phyloP scores from a whole-genome alignment of 2,329 filamentous ascomycete genomes.

The Aureobasidium uvarum region DNA sequence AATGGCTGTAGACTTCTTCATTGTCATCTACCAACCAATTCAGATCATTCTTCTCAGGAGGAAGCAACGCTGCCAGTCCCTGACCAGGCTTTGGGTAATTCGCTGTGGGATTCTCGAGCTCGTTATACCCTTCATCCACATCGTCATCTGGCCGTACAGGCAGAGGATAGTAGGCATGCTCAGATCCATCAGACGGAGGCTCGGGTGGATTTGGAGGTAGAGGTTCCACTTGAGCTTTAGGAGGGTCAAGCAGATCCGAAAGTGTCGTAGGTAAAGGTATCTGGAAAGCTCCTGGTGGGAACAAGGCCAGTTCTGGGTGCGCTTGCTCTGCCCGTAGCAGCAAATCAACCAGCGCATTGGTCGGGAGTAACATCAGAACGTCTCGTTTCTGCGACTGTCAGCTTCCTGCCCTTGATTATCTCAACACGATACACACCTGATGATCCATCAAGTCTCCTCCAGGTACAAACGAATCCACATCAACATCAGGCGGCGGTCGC shows the following conservation, averaged over 20 bases:
- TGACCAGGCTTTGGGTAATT: slow-evolving; percentile 63
- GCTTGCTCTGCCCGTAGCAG: slow-evolving; percentile 61
- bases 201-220: slow-evolving; percentile 28
- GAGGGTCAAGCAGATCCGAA: slow-evolving; percentile 29
- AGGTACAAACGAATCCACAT: slow-evolving; percentile 42
- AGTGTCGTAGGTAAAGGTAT: slow-evolving; percentile 24
- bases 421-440: slow-evolving; percentile 39
- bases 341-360: slow-evolving; percentile 62
- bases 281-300: slow-evolving; percentile 43
- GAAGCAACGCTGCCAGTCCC: slow-evolving; percentile 55
- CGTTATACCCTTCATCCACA: slow-evolving; percentile 57
- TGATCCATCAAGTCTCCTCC: slow-evolving; percentile 44
- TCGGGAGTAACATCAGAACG: slow-evolving; percentile 58
- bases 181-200: slow-evolving; percentile 26
- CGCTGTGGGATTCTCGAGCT: slow-evolving; percentile 52
- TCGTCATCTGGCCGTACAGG: slow-evolving; percentile 41
- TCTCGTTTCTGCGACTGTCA: slow-evolving; percentile 26
- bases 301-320: slow-evolving; percentile 66
- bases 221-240: slow-evolving; percentile 38
- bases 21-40: slow-evolving; percentile 63
- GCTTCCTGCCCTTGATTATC: background rate
- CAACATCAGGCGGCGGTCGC: slow-evolving; percentile 45
- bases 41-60: slow-evolving; percentile 58
- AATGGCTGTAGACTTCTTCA: slow-evolving; percentile 31
- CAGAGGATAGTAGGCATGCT: slow-evolving; percentile 27